Conservation (phyloP, 306 rosid genomes). For the Prunus campanulata region DNA sequence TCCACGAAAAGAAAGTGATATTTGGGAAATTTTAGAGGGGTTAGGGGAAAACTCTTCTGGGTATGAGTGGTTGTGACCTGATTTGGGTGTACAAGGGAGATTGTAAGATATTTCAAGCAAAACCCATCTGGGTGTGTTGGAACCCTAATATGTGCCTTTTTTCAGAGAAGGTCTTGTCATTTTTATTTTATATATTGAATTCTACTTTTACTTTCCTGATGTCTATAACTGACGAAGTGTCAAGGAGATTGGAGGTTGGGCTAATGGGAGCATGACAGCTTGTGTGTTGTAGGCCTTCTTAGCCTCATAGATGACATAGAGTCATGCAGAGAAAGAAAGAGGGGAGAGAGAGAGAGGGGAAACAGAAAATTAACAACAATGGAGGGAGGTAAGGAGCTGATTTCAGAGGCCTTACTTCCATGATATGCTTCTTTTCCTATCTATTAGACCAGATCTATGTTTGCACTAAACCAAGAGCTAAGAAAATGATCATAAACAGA, state of each 20-base stretch:
- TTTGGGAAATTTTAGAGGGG: slow-evolving; percentile 27
- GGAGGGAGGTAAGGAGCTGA: slow-evolving; percentile 53
- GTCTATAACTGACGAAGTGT: slow-evolving; percentile 69
- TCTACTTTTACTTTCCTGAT: slow-evolving; percentile 59
- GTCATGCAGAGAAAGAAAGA: neutral
- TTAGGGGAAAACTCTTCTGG: slow-evolving; percentile 13
- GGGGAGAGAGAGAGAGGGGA: neutral
- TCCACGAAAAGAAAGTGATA: slow-evolving; percentile 36
- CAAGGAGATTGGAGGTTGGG: slow-evolving; percentile 51
- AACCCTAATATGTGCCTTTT: slow-evolving; percentile 42
- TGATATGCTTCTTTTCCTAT: slow-evolving; percentile 50
- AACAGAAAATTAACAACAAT: slow-evolving; percentile 55
- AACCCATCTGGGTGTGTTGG: slow-evolving; percentile 23
- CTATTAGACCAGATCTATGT: slow-evolving; percentile 81
- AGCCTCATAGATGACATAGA: slow-evolving; percentile 42
- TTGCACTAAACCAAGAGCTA: slow-evolving; percentile 50
- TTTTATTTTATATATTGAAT: slow-evolving; percentile 21
- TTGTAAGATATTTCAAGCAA: slow-evolving; percentile 33
- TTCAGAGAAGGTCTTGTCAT: neutral
- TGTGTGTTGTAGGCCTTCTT: slow-evolving; percentile 46
- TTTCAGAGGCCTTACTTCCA: slow-evolving; percentile 54
- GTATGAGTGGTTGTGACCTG: slow-evolving; percentile 23
- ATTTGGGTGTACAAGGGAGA: slow-evolving; percentile 34
- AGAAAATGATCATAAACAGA: slow-evolving; percentile 53
- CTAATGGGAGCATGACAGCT: slow-evolving; percentile 64